A percentile compares a stretch with the other conserved stretches of the same genome.
Conservation (phyloP, 805 yeast genomes). For the Candida sanyiensis region DNA sequence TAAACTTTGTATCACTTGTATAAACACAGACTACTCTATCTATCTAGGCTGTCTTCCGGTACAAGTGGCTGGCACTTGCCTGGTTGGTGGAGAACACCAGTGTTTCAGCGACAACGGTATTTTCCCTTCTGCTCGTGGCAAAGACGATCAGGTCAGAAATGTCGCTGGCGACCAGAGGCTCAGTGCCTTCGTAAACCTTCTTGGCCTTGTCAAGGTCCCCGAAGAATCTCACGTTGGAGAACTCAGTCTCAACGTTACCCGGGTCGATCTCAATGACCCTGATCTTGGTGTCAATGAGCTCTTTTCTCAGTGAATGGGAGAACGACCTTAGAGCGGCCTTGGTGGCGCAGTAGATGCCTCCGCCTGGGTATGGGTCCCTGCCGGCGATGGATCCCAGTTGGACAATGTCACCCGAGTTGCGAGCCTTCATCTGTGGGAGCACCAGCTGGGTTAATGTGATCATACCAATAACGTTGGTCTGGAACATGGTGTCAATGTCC, state of each 20-base stretch:
- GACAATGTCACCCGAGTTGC: constrained; percentile 67
- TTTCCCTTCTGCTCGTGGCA: constrained; percentile 48
- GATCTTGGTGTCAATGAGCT: constrained; percentile 60
- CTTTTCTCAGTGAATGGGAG: constrained; percentile 67
- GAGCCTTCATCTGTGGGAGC: constrained; percentile 61
- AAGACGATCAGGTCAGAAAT: constrained; percentile 54
- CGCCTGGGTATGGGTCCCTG: constrained; percentile 75
- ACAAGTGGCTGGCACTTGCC: constrained; percentile 65
- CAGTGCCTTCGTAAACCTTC: constrained; percentile 49
- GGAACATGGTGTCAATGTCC: constrained; percentile 73
- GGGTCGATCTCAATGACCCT: constrained; percentile 64
- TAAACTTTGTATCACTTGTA: background rate
- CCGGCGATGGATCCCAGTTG: constrained; percentile 81
- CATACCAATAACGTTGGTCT: constrained; percentile 84
- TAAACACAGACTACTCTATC: background rate
- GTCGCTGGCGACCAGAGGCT: constrained; percentile 53
- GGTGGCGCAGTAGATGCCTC: constrained; percentile 72
- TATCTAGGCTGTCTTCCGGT: constrained; percentile 34
- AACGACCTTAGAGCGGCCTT: constrained; percentile 72
- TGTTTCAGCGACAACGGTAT: constrained; percentile 64
- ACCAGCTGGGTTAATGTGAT: constrained; percentile 78
- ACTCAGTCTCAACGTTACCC: constrained; percentile 66
- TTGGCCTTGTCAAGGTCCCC: constrained; percentile 51
- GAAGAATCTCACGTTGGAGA: constrained; percentile 52
- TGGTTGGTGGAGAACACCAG: constrained; percentile 81